Percentiles rank a stretch among this genome's conserved stretches.
phyloP scores from a whole-genome alignment of 106 monocot genomes.

The Acorus calamus region DNA sequence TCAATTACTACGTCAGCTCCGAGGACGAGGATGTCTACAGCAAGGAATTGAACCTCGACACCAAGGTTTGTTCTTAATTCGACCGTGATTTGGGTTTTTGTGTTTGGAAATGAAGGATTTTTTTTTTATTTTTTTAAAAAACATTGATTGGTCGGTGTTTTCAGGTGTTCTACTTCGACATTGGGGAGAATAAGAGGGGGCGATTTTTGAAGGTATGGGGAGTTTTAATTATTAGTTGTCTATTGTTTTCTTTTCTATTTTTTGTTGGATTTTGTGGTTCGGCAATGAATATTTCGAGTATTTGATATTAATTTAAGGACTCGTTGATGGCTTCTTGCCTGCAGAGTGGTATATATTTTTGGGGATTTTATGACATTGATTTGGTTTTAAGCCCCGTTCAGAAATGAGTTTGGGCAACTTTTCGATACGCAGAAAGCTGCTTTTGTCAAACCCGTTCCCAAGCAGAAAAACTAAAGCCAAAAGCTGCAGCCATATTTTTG shows the following conservation, averaged over 20 bases:
- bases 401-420: too few relatives aligned
- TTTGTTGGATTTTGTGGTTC: not conserved
- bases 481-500: too few relatives aligned
- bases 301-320: too few relatives aligned
- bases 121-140: too few relatives aligned
- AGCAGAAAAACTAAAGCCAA: too few relatives aligned
- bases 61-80: slow-evolving; percentile 40
- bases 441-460: too few relatives aligned
- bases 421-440: too few relatives aligned
- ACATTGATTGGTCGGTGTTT: slow-evolving; percentile 6
- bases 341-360: too few relatives aligned
- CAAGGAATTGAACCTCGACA: slow-evolving; percentile 83
- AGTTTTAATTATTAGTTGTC: not conserved
- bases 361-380: too few relatives aligned
- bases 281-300: not conserved
- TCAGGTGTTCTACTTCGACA: slow-evolving; percentile 85
- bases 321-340: too few relatives aligned
- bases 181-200: slow-evolving; percentile 86
- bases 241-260: not conserved
- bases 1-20: slow-evolving; percentile 47
- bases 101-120: slow-evolving; percentile 3
- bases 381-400: too few relatives aligned
- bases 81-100: slow-evolving; percentile 1
- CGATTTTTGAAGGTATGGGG: slow-evolving; percentile 74
- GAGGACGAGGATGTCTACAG: slow-evolving; percentile 56